Evolutionary conservation across 495 filamentous ascomycete species (phyloP), one percentile per base, ranked within the genome.

Genomic region (Jackrogersella minutella): DNA sequence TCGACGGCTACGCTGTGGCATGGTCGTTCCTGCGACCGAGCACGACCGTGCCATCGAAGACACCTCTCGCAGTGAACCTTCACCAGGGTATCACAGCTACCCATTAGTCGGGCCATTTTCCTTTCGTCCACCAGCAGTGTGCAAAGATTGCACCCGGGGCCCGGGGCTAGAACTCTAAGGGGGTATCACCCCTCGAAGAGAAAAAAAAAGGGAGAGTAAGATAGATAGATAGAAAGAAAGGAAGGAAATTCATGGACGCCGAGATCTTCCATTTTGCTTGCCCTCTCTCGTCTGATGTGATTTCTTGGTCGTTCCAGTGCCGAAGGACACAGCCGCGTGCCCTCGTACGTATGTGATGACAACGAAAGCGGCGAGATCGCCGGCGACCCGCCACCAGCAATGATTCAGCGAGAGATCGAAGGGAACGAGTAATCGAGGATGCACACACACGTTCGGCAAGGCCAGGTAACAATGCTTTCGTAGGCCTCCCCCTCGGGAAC

Each of bases 1-100:
- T 47, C 54, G 36, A 63, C 58, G 52, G 59, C 11, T 47, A 68
- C 58, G 65, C 31, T 63, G 58, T 68, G 46, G 16, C 22, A 63
- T 63, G 46, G 46, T 43, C 40, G 21, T 3, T 57, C 19, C n/a
- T 47, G 40, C 26, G 39, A 33, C 31, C 52, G 31, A 49, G 31
- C 40, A 58, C 65, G 31, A 49, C 65, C 53, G 49, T 58, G 26
- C 39, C 52, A 34, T 62, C 46, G 39, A 54, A 39, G 19, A 57
- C 37, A 21, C 40, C 19, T 19, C 41, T 40, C n/a, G 40, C 22
- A 40, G 53, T 39, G 58, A 52, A 61, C 24, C 22, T 54, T 47
- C 11, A 44, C 41, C n/a, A 41, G 36, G 44, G 58, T 58, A 52
- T 58, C 36, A 51, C 53, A 36, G 36, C 65, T 40, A 21, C 47